A percentile compares a stretch with the other conserved stretches of the same genome.
These are phyloP conservation scores for Asclepias syriaca DNA, from an alignment of 257 asterid species.

Conservation along the genomic window DNA sequence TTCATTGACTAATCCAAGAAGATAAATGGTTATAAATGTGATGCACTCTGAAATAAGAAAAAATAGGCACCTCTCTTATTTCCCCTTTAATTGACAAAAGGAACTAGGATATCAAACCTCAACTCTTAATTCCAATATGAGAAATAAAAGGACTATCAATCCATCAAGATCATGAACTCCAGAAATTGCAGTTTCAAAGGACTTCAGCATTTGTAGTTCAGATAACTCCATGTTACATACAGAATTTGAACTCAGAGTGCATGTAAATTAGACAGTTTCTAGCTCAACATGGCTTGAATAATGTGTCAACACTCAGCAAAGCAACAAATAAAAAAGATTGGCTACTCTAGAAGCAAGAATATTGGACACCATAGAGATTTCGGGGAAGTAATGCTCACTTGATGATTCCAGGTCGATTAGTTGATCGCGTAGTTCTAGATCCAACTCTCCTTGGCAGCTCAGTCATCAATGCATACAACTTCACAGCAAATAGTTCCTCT, in stretches of 20 bases:
- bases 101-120: no score
- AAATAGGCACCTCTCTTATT: no score
- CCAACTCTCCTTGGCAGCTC: slow-evolving; percentile 55
- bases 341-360: background rate
- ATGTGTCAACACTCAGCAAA: background rate
- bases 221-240: background rate
- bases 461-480: slow-evolving; percentile 77
- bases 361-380: background rate
- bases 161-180: no score
- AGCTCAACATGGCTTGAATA: background rate
- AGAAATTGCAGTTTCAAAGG: no score
- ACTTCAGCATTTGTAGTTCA: background rate
- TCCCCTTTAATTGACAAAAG: no score
- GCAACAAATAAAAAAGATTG: background rate
- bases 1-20: no score
- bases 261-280: background rate
- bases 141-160: no score
- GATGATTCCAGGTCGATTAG: slow-evolving; percentile 69
- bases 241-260: background rate
- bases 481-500: slow-evolving; percentile 66
- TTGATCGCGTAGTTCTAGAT: slow-evolving; percentile 40
- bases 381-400: slow-evolving; percentile 23
- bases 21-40: no score
- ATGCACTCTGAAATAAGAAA: no score
- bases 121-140: no score